Base-by-base conservation (phyloP, 139 green algal genomes). In the Marvania coccoides region DNA sequence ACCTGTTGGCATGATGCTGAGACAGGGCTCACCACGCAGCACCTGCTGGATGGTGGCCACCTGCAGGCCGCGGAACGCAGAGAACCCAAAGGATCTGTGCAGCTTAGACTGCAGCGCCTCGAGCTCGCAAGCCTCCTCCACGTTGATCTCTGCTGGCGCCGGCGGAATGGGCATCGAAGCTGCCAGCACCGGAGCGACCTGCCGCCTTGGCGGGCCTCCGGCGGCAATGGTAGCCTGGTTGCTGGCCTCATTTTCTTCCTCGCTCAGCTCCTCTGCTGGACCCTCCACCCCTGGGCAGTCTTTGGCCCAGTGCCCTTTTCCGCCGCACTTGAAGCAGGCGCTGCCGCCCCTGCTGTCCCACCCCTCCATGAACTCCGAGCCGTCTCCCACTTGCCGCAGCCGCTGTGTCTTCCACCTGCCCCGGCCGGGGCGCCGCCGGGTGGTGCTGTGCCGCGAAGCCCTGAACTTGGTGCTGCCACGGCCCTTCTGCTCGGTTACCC, bases 1-100 rank as follows among this genome's bases (percentile, higher is more conserved):
- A 57, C 90, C 91, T 12, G 92, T 98, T 4, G 92, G 92, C 71
- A 97, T 82, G 31, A 98, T 80, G 6, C 76, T 87, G 46, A 97
- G 73, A 46, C 85, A 79, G 42, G 80, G 88, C 8, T 74, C 39
- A 2, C 85, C 86, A 2, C 36, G 30, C 63, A 98, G 72, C 47
- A 94, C 76, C 6, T 73, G 61, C 37, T 72, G 60, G 19, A 96
- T 77, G 2, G 91, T 76, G 29, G 76, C 46, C 75, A 95, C 67
- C 78, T 97, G 91, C 36, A 80, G 75, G 8, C 83, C 83, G 4
- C 90, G 73, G 69, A 97, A 96, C 26, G 51, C 42, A 0, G 66
- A 19, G 63, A 90, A 60, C 3, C 77, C 76, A 72, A 90, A 85
- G 45, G 84, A 62, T 31, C 65, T 40, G 31, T 78, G 72, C 42